Conservation (phyloP, 257 asterid species). For the Cruciata laevipes region DNA sequence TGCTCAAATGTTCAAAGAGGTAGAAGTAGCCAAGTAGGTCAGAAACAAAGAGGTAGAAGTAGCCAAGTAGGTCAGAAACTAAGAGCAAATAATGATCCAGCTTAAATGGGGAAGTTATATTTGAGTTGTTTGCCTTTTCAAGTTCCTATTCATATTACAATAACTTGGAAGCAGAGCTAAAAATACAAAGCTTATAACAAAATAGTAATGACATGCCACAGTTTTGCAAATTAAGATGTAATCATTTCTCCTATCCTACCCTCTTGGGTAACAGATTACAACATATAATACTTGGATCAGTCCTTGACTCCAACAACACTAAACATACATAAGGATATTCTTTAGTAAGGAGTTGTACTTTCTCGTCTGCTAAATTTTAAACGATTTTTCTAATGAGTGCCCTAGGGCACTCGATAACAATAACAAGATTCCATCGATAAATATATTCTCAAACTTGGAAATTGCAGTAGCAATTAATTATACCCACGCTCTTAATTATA, state of each 20-base stretch:
- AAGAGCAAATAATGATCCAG: background rate
- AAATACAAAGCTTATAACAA: background rate
- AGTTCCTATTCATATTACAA: background rate
- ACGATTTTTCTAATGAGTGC: no score
- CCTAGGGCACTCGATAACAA: no score
- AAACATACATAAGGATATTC: background rate
- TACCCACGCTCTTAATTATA: no score
- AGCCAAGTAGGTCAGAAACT: background rate
- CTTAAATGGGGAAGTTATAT: background rate
- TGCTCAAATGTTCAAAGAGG: background rate
- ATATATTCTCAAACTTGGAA: no score
- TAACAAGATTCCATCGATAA: no score
- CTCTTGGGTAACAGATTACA: background rate
- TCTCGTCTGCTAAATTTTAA: background rate
- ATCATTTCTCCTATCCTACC: background rate
- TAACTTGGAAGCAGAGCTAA: background rate
- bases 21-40: background rate
- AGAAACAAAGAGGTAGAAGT: background rate
- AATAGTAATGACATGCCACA: background rate
- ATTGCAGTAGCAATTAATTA: no score
- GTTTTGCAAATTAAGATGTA: background rate
- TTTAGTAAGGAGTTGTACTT: background rate
- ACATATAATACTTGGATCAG: background rate
- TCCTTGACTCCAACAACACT: background rate
- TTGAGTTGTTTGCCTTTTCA: background rate